Percentiles rank a stretch among this genome's conserved stretches.
These are phyloP conservation scores for Leishmania lainsoni DNA, from an alignment of 208 protist genomes.

Conservation along the genomic window DNA sequence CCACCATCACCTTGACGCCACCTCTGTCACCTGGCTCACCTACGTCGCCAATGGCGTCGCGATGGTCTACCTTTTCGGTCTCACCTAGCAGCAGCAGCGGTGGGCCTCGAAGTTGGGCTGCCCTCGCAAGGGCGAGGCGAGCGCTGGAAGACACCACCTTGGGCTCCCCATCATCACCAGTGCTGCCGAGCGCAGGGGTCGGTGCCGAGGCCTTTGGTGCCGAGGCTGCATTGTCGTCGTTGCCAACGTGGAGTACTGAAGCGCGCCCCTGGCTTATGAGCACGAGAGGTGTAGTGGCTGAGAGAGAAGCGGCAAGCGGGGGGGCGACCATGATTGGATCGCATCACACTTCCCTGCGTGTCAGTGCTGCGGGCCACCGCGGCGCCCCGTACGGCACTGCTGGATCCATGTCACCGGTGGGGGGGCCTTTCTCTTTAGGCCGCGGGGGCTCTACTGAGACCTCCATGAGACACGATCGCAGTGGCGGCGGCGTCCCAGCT, in stretches of 20 bases:
- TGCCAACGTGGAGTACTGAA: background rate
- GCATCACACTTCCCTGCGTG: background rate
- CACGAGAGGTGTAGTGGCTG: background rate
- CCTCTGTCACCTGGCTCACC: conserved; percentile 23
- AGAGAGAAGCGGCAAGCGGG: background rate
- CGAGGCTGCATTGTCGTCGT: background rate
- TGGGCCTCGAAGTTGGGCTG: background rate
- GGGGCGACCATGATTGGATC: background rate
- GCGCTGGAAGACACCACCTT: conserved; percentile 8
- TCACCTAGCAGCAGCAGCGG: conserved; percentile 11
- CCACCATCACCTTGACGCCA: conserved; percentile 16
- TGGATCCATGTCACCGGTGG: conserved; percentile 2
- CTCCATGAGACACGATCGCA: background rate
- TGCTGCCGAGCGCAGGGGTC: background rate
- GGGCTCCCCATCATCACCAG: conserved; percentile 3
- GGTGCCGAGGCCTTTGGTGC: background rate
- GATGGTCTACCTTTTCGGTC: conserved; percentile 5
- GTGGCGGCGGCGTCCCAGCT: background rate
- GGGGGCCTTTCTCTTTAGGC: background rate
- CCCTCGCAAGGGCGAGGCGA: conserved; percentile 2
- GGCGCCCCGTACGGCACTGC: background rate
- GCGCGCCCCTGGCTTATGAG: conserved; percentile 4
- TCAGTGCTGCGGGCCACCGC: background rate
- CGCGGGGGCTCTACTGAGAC: background rate
- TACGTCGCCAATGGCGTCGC: background rate